Conservation (phyloP, 2,329 filamentous ascomycete genomes). For the Chaetomium sp. region DNA sequence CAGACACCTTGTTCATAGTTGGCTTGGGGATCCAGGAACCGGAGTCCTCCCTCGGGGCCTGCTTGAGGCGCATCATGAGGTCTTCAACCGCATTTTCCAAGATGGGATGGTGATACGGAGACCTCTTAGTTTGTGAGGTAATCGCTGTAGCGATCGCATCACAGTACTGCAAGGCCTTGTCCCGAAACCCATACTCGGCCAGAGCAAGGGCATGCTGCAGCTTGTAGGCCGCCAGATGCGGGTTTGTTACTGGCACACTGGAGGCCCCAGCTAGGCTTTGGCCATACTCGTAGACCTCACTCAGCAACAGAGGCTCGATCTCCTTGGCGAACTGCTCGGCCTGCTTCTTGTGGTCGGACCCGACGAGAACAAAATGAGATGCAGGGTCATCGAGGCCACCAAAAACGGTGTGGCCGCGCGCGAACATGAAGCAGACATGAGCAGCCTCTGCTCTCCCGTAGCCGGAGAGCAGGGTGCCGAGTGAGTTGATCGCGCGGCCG, state of each 20-base stretch:
- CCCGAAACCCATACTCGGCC: conserved; percentile 78
- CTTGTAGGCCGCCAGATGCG: conserved; percentile 90
- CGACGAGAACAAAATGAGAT: conserved; percentile 79
- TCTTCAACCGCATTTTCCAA: conserved; percentile 81
- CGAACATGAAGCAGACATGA: conserved; percentile 92
- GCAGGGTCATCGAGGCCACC: conserved; percentile 81
- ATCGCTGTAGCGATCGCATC: conserved; percentile 78
- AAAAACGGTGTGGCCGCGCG: conserved; percentile 69
- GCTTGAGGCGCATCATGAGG: conserved; percentile 77
- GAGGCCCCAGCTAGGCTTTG: conserved; percentile 68
- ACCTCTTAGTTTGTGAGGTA: conserved; percentile 77
- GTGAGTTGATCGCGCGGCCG: conserved; percentile 71
- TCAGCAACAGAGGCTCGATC: conserved; percentile 85
- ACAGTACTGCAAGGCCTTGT: conserved; percentile 88
- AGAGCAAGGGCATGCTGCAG: conserved; percentile 82
- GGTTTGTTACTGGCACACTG: conserved; percentile 59
- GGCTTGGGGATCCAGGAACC: conserved; percentile 93
- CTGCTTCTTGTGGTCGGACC: conserved; percentile 75
- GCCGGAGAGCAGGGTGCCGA: conserved; percentile 78
- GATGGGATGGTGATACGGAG: conserved; percentile 79
- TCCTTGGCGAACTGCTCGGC: conserved; percentile 75
- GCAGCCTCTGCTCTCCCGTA: conserved; percentile 91
- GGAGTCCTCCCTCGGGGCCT: conserved; percentile 78
- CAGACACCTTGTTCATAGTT: conserved; percentile 93
- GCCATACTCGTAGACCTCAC: conserved; percentile 92